Evolutionary conservation across 768 basidiomycete species (phyloP).

Genomic region (Ramaria sp.): DNA sequence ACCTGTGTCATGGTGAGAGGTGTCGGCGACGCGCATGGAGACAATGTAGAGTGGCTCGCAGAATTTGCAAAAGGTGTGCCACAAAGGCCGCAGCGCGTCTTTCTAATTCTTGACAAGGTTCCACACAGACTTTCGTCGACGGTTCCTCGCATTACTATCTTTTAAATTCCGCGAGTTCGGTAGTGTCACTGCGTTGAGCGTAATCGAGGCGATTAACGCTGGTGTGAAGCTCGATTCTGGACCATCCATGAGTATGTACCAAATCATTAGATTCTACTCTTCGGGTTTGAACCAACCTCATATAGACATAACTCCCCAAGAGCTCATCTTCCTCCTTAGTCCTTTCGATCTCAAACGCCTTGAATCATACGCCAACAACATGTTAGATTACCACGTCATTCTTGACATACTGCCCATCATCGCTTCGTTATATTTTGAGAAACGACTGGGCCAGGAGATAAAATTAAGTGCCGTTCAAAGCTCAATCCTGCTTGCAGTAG

Average conservation of each 20-base stretch:
- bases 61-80: slow-evolving; percentile 77
- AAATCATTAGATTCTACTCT: neutral
- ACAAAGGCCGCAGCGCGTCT: neutral
- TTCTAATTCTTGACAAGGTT: neutral
- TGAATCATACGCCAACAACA: slow-evolving; percentile 90
- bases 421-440: slow-evolving; percentile 78
- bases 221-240: slow-evolving; percentile 40
- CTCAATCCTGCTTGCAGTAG: slow-evolving; percentile 81
- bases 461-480: slow-evolving; percentile 82
- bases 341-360: slow-evolving; percentile 95
- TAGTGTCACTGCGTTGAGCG: slow-evolving; percentile 74
- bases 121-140: slow-evolving; percentile 72
- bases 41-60: slow-evolving; percentile 69
- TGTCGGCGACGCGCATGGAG: slow-evolving; percentile 52
- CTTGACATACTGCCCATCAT: slow-evolving; percentile 82
- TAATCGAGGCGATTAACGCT: slow-evolving; percentile 74
- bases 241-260: slow-evolving; percentile 24
- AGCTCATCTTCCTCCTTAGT: slow-evolving; percentile 56
- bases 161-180: slow-evolving; percentile 95
- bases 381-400: slow-evolving; percentile 94
- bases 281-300: slow-evolving; percentile 21
- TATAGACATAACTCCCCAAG: slow-evolving; percentile 37
- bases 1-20: slow-evolving; percentile 92
- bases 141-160: slow-evolving; percentile 83
- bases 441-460: slow-evolving; percentile 51